Evolutionary conservation across 148 eudicot genomes (phyloP), one percentile per base, ranked within the genome.

Genomic region (Spergularia bocconei): DNA sequence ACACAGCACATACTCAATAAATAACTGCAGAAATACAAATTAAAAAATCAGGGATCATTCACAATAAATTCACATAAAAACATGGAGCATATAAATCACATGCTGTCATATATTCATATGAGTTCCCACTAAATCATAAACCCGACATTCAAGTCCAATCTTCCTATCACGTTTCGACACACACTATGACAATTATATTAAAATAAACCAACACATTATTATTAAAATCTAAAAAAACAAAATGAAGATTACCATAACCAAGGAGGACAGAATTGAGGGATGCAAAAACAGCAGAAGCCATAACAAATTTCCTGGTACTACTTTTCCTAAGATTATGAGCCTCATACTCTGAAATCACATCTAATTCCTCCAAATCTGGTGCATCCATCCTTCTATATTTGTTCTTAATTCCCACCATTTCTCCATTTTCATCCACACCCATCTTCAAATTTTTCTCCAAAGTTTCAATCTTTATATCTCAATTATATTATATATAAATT

Each of bases 191-290:
- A 65, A 39, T 50, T 19, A 67, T 20, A 20, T 50, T 48, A 68
- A 50, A 23, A 50, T 41, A n/a, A 64, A 71, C n/a, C 11, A 13
- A 69, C 53, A 55, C 25, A 47, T 11, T 29, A 55, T 1, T 39
- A 48, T 20, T 23, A 39, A 7, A 14, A 23, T 15, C 47, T 6
- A 67, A n/a, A 48, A 25, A 20, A 25, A 11, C 55, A 20, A 48
- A 15, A 9, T 7, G 20, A 23, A 63, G 48, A 47, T 80, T 81
- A 91, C 93, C 97, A 83, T 91, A 89, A 58, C 97, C 93, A 81
- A 91, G 97, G 41, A 91, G 97, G 38, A 91, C 97, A 77, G 88
- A 87, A 78, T 89, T 91, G 76, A 89, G 90, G 1, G 97, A 91
- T 20, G 97, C 93, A 79, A 91, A 87, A 25, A 91, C 23, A 66